phyloP scores from a whole-genome alignment of 495 filamentous ascomycete genomes.

The Amniculicola lignicola region DNA sequence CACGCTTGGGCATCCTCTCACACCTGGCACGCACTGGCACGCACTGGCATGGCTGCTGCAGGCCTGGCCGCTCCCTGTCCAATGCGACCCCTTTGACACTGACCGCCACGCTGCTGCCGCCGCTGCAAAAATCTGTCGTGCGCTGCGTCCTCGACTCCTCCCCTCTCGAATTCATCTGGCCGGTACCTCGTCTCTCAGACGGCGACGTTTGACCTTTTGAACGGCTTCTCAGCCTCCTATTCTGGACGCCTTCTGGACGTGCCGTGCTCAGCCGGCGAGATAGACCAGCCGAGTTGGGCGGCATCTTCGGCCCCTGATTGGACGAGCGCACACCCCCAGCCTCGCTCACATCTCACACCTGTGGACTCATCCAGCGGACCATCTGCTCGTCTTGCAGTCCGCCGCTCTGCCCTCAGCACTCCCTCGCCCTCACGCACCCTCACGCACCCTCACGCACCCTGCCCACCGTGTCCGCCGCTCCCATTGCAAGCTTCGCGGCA shows the following conservation, averaged over 20 bases:
- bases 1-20: too few species aligned
- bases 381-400: slow-evolving; percentile 1
- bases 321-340: slow-evolving; percentile 3
- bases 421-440: too few species aligned
- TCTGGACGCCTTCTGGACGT: not conserved
- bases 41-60: too few species aligned
- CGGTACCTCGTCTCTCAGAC: too few species aligned
- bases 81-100: not conserved
- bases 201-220: too few species aligned
- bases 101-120: not conserved
- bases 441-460: not conserved
- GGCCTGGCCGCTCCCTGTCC: too few species aligned
- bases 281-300: slow-evolving; percentile 1
- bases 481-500: too few species aligned
- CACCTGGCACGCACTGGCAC: not conserved
- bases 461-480: not conserved
- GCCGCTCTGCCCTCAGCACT: not conserved
- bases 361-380: not conserved
- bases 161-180: not conserved
- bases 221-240: not conserved
- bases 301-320: slow-evolving; percentile 1
- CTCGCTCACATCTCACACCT: slow-evolving; percentile 4
- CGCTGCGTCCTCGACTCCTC: too few species aligned
- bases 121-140: too few species aligned
- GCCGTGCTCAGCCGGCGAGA: slow-evolving; percentile 10